Conservation (phyloP, 192 early-diverging fungal genomes). For the Coemansia reversa region DNA sequence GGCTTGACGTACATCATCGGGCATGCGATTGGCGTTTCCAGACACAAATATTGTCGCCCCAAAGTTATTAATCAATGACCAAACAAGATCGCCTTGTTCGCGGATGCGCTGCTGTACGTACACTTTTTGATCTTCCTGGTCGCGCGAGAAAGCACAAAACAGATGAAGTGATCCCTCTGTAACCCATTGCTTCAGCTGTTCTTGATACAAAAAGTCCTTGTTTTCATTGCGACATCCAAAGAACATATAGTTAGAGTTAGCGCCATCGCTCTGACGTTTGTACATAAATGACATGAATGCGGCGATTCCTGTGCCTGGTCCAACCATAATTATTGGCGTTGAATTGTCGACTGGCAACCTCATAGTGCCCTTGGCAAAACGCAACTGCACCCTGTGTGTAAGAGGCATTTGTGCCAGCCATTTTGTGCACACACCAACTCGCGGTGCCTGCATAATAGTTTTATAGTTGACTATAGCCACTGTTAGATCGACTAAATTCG, state of each 20-base stretch:
- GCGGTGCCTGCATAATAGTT: slow-evolving; percentile 70
- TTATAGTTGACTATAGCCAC: slow-evolving; percentile 86
- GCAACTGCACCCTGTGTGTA: slow-evolving; percentile 41
- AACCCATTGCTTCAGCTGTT: slow-evolving; percentile 63
- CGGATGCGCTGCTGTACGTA: slow-evolving; percentile 48
- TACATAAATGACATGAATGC: slow-evolving; percentile 83
- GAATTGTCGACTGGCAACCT: slow-evolving; percentile 55
- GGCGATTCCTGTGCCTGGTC: slow-evolving; percentile 88
- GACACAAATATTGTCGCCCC: slow-evolving; percentile 70
- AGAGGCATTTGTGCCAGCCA: slow-evolving; percentile 58
- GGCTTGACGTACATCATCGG: slow-evolving; percentile 38
- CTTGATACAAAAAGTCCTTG: slow-evolving; percentile 73
- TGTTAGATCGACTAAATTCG: slow-evolving; percentile 63
- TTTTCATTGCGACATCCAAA: slow-evolving; percentile 76
- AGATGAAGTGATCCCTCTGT: slow-evolving; percentile 57
- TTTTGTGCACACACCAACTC: slow-evolving; percentile 80
- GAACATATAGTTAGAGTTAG: slow-evolving; percentile 69
- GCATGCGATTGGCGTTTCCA: slow-evolving; percentile 58
- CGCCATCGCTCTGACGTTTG: slow-evolving; percentile 50
- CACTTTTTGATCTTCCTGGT: slow-evolving; percentile 50
- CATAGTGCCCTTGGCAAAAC: slow-evolving; percentile 68
- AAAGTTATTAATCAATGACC: slow-evolving; percentile 59
- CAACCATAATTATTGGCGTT: slow-evolving; percentile 76
- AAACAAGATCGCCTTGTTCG: slow-evolving; percentile 53
- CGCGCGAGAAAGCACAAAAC: slow-evolving; percentile 84